Evolutionary conservation across 805 yeast genomes (phyloP).

Genomic region (Myxozyma udenii): DNA sequence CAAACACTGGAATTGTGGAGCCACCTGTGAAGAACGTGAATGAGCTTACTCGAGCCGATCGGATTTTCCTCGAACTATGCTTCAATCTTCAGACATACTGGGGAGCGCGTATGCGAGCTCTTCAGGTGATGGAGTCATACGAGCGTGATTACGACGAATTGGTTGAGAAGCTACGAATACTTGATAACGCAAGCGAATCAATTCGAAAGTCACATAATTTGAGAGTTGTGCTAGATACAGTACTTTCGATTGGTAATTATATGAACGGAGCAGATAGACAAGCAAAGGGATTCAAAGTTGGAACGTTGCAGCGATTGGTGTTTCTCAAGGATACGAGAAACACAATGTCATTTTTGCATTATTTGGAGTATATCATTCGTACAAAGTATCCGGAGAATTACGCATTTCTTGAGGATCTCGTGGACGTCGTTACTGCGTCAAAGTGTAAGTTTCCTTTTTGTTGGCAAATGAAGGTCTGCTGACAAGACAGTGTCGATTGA

Average conservation of each 20-base stretch:
- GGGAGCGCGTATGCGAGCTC: conserved; percentile 85
- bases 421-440: conserved; percentile 56
- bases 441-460: conserved; percentile 40
- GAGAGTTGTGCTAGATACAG: conserved; percentile 72
- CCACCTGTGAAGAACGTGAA: conserved; percentile 66
- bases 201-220: conserved; percentile 65
- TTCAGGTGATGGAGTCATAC: conserved; percentile 63
- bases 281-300: conserved; percentile 87
- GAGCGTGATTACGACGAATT: conserved; percentile 77
- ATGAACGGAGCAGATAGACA: conserved; percentile 94
- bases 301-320: conserved; percentile 82
- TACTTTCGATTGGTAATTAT: conserved; percentile 87
- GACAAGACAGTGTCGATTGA: conserved; percentile 71
- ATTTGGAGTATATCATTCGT: conserved; percentile 85
- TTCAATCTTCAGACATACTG: conserved; percentile 85
- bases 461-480: background rate
- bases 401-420: conserved; percentile 67
- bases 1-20: conserved; percentile 40
- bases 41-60: conserved; percentile 83
- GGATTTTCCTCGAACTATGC: conserved; percentile 75
- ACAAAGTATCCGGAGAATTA: conserved; percentile 76
- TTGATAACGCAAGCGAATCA: conserved; percentile 71
- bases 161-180: conserved; percentile 57
- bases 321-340: conserved; percentile 88
- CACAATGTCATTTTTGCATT: conserved; percentile 84